These are phyloP conservation scores for Ceratobasidium sp. DNA, from an alignment of 1,284 basidiomycete genomes.

Conservation along the genomic window DNA sequence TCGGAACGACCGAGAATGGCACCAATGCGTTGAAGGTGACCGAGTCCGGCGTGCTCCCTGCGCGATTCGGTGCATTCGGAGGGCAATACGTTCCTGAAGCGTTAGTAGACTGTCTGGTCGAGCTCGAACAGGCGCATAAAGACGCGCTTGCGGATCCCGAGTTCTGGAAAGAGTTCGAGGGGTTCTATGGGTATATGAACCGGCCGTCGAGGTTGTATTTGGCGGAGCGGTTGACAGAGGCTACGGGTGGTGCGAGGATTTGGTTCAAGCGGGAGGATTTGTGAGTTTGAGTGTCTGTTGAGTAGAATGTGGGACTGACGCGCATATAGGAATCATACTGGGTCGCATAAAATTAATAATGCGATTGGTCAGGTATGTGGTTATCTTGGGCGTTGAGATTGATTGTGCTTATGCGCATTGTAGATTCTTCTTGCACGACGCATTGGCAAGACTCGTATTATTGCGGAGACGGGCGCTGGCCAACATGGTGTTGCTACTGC, in stretches of 20 bases:
- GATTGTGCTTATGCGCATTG: neutral
- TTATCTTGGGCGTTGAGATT: constrained; percentile 40
- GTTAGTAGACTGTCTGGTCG: constrained; percentile 87
- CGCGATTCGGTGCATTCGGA: constrained; percentile 94
- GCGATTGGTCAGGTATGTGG: constrained; percentile 82
- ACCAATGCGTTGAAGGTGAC: constrained; percentile 50
- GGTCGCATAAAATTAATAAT: constrained; percentile 98
- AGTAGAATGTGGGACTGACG: constrained; percentile 35
- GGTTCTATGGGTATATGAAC: constrained; percentile 91
- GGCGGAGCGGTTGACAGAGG: constrained; percentile 78
- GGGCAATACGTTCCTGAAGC: constrained; percentile 98
- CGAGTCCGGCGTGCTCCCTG: constrained; percentile 68
- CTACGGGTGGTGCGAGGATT: constrained; percentile 89
- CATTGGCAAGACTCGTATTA: constrained; percentile 95
- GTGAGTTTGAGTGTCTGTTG: constrained; percentile 58
- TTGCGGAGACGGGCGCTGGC: constrained; percentile 98
- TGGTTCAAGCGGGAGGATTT: constrained; percentile 99
- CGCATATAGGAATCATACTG: constrained; percentile 85
- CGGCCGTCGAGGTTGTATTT: constrained; percentile 77
- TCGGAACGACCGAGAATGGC: constrained; percentile 6
- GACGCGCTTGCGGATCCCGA: constrained; percentile 86
- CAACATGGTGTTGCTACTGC: constrained; percentile 99
- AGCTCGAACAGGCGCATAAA: constrained; percentile 92
- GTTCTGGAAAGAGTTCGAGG: constrained; percentile 94
- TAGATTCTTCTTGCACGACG: constrained; percentile 92